phyloP scores from a whole-genome alignment of 2,329 filamentous ascomycete genomes.

The Monosporascus sp. region DNA sequence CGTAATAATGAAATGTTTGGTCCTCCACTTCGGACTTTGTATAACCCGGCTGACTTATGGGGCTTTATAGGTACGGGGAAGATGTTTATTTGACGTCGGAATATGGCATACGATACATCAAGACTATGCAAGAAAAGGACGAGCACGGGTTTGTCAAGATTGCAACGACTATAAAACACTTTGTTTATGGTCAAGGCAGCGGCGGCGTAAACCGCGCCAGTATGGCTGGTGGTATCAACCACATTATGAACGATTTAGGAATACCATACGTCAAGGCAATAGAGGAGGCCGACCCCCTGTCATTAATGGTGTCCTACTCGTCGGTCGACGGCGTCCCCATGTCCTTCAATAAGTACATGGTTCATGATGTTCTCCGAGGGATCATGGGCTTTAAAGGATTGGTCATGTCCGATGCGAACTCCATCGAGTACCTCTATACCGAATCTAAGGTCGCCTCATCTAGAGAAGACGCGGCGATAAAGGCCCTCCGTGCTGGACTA shows the following conservation, averaged over 20 bases:
- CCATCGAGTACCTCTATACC: slow-evolving; percentile 22
- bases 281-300: slow-evolving; percentile 19
- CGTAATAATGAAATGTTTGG: slow-evolving; percentile 19
- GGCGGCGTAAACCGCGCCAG: slow-evolving; percentile 30
- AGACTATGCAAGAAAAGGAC: slow-evolving; percentile 31
- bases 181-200: slow-evolving; percentile 26
- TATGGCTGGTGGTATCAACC: slow-evolving; percentile 27
- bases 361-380: slow-evolving; percentile 19
- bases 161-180: slow-evolving; percentile 32
- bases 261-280: slow-evolving; percentile 26
- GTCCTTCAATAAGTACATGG: slow-evolving; percentile 26
- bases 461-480: slow-evolving; percentile 18
- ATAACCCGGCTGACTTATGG: not conserved
- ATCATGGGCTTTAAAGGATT: slow-evolving; percentile 28
- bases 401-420: slow-evolving; percentile 28
- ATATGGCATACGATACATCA: slow-evolving; percentile 27
- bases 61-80: slow-evolving; percentile 23
- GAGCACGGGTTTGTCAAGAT: slow-evolving; percentile 27
- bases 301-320: slow-evolving; percentile 28
- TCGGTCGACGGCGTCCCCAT: slow-evolving; percentile 27
- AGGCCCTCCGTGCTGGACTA: slow-evolving; percentile 22
- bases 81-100: slow-evolving; percentile 26
- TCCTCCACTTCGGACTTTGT: not conserved
- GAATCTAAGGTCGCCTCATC: slow-evolving; percentile 24
- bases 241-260: slow-evolving; percentile 28